phyloP scores from a whole-genome alignment of 768 basidiomycete species.

The Agaricus sinodeliciosus region DNA sequence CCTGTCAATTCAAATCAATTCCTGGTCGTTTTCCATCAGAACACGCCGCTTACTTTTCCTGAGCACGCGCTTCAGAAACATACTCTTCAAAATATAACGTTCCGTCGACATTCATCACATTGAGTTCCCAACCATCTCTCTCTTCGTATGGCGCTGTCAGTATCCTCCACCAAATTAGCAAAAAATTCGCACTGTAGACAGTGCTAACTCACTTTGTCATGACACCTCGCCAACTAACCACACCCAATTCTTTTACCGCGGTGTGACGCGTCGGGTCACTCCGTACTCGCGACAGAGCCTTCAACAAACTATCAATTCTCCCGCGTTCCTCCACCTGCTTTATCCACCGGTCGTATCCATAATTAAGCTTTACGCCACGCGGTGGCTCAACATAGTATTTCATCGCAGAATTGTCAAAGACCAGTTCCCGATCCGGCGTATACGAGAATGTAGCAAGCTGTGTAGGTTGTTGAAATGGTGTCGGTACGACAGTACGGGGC shows the following conservation, averaged over 20 bases:
- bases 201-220: conserved; percentile 64
- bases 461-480: conserved; percentile 64
- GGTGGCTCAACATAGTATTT: conserved; percentile 71
- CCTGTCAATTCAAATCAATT: conserved; percentile 29
- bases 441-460: conserved; percentile 72
- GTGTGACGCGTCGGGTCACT: conserved; percentile 20
- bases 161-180: conserved; percentile 42
- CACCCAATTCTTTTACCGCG: conserved; percentile 38
- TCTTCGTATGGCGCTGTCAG: conserved; percentile 80
- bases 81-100: conserved; percentile 76
- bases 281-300: conserved; percentile 43
- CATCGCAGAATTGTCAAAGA: conserved; percentile 64
- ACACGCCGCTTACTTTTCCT: conserved; percentile 51
- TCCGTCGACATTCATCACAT: conserved; percentile 70
- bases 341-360: conserved; percentile 72
- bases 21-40: background rate
- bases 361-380: conserved; percentile 50
- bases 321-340: conserved; percentile 58
- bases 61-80: conserved; percentile 46
- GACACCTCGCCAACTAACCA: conserved; percentile 74
- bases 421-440: conserved; percentile 43
- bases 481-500: conserved; percentile 13
- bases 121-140: conserved; percentile 72
- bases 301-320: conserved; percentile 62
- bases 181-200: background rate